phyloP scores from a whole-genome alignment of 345 rosid genomes.

The Iberis pinnata region DNA sequence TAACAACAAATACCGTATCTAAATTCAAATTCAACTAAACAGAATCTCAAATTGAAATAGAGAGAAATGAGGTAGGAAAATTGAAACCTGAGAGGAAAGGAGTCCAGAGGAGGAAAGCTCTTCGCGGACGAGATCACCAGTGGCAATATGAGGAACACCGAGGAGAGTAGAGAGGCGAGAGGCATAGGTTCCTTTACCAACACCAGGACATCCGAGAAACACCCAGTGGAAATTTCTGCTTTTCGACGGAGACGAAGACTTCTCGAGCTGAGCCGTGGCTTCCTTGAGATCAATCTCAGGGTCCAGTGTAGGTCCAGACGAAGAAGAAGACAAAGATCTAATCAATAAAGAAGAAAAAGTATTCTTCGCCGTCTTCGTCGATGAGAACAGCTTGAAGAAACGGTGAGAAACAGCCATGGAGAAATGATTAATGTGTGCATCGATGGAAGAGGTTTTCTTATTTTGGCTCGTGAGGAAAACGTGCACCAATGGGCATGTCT shows the following conservation, averaged over 20 bases:
- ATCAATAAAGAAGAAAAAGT: conserved; percentile 18
- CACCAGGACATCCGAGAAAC: conserved; percentile 96
- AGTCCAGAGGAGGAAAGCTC: conserved; percentile 76
- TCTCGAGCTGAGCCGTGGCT: conserved; percentile 21
- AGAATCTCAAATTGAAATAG: background rate
- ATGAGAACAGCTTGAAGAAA: conserved; percentile 20
- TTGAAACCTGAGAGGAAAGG: conserved; percentile 62
- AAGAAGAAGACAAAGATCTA: conserved; percentile 27
- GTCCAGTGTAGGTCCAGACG: conserved; percentile 30
- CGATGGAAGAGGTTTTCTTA: background rate
- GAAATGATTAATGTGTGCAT: background rate
- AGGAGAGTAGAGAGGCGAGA: conserved; percentile 79
- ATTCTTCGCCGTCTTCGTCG: conserved; percentile 14
- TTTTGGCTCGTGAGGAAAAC: conserved; percentile 14
- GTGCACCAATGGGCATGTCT: conserved; percentile 19
- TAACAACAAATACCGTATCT: too few species aligned
- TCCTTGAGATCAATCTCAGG: conserved; percentile 39
- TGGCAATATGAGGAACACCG: conserved; percentile 89
- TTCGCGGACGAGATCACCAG: conserved; percentile 97
- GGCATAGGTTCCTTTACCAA: conserved; percentile 96
- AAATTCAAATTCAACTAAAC: background rate
- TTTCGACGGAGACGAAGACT: conserved; percentile 31
- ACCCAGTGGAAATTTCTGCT: conserved; percentile 77
- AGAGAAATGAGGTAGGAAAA: background rate
- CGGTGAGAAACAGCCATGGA: conserved; percentile 37